Evolutionary conservation across 2,329 filamentous ascomycete genomes (phyloP), one percentile per base, ranked within the genome.

Genomic region (Dactylella cylindrospora): DNA sequence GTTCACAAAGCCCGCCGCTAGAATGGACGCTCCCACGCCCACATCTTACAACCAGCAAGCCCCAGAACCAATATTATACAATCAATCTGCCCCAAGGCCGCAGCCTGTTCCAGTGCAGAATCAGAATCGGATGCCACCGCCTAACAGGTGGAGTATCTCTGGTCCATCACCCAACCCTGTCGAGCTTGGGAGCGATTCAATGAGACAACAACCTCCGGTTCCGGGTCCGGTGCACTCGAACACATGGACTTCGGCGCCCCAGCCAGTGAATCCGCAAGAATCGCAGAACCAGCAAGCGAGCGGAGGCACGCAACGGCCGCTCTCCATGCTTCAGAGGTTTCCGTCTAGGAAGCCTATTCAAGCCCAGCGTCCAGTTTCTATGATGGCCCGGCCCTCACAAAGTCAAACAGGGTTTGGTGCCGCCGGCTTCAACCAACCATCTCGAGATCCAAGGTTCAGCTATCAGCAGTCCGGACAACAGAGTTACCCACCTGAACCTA

Each of bases 311-410:
- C 55, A 53, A n/a, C 35, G 55, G 9, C n/a, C 47, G 10, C 15
- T 31, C 19, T 53, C 47, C 3, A 49, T 44, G 41, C 9, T 53
- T 12, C 47, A 61, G 23, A 33, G 55, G 3, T 49, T 53, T n/a
- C 55, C 55, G 15, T 53, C 55, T 5, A 31, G 55, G 3, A 61
- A 61, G 22, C 47, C 47, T 1, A 28, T 61, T 22, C n/a, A n/a
- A n/a, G n/a, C n/a, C n/a, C 55, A 53, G 17, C 41, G 55, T 3
- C 55, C 55, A 8, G 55, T 49, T 8, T 61, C 55, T 3, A 61
- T 61, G 47, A 47, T 52, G 35, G 33, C 53, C 36, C 47, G 41
- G 3, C 47, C 47, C 4, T 47, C 52, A 4, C 41, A 46, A 12
- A 47, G 23, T 17, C 31, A 45, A 25, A 38, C 19, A n/a, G n/a